Evolutionary conservation across 169 alveolate genomes (phyloP).

Genomic region (Plasmodium vinckei): DNA sequence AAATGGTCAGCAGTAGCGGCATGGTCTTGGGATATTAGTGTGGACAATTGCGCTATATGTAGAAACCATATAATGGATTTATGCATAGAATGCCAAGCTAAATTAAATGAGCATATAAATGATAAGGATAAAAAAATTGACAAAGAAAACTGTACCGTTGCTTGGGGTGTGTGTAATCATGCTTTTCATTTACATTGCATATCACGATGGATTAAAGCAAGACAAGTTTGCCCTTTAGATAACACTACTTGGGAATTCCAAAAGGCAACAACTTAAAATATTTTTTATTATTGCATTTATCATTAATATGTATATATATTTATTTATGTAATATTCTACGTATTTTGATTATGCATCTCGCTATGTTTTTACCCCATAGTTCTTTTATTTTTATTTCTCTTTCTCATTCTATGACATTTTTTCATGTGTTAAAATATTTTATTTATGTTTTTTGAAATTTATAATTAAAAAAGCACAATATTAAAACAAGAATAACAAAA

Average conservation of each 20-base stretch:
- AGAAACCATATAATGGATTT: conserved; percentile 98
- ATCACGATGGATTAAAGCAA: conserved; percentile 97
- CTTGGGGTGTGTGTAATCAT: conserved; percentile 99
- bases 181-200: conserved; percentile 99
- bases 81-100: conserved; percentile 98
- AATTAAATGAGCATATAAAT: conserved; percentile 81
- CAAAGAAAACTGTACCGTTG: conserved; percentile 96
- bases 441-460: too few relatives aligned
- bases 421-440: too few relatives aligned
- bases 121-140: conserved; percentile 78
- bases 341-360: neutral
- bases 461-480: conserved; percentile 3
- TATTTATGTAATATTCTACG: neutral
- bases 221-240: conserved; percentile 98
- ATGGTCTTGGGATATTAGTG: conserved; percentile 99
- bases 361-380: neutral
- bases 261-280: conserved; percentile 83
- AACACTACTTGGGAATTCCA: conserved; percentile 96
- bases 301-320: neutral
- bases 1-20: conserved; percentile 99
- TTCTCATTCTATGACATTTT: neutral
- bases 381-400: neutral
- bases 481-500: neutral
- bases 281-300: conserved; percentile 1
- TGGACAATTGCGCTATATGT: conserved; percentile 99